A percentile compares a stretch with the other conserved stretches of the same genome.
These are phyloP conservation scores for Vaccinium myrtillus DNA, from an alignment of 148 eudicot species.

Conservation along the genomic window DNA sequence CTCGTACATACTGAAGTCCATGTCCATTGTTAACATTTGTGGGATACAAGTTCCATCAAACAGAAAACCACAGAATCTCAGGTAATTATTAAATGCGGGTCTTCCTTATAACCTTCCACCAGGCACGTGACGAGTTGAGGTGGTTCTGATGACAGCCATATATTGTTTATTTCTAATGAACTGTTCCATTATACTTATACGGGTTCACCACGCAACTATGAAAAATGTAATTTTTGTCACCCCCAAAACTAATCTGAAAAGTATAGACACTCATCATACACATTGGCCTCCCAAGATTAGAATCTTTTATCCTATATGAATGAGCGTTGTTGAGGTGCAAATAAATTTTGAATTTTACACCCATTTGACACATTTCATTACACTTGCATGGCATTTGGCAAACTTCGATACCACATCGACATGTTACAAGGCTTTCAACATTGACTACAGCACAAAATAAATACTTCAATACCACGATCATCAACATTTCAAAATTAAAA, in stretches of 20 bases:
- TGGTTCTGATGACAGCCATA: not conserved
- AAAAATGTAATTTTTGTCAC: not conserved
- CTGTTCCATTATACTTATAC: too few relatives aligned
- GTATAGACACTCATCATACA: not conserved
- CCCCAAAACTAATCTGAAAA: not conserved
- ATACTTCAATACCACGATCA: not conserved
- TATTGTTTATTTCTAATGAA: not conserved
- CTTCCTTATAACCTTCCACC: not conserved
- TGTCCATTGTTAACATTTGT: not conserved
- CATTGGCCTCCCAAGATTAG: not conserved
- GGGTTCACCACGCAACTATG: not conserved
- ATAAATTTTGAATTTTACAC: not conserved
- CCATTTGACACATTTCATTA: not conserved
- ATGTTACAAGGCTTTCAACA: not conserved
- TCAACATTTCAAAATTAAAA: not conserved
- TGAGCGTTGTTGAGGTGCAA: not conserved
- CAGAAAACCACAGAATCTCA: not conserved
- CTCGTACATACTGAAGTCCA: not conserved
- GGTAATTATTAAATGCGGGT: not conserved
- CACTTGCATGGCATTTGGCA: not conserved
- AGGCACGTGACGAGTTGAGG: not conserved
- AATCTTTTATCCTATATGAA: not conserved
- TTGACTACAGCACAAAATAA: not conserved
- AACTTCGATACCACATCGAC: not conserved
- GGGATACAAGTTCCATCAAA: not conserved